A percentile compares a stretch with the other conserved stretches of the same genome.
These are phyloP conservation scores for Solioccasus polychromus DNA, from an alignment of 768 basidiomycete species.

Conservation along the genomic window DNA sequence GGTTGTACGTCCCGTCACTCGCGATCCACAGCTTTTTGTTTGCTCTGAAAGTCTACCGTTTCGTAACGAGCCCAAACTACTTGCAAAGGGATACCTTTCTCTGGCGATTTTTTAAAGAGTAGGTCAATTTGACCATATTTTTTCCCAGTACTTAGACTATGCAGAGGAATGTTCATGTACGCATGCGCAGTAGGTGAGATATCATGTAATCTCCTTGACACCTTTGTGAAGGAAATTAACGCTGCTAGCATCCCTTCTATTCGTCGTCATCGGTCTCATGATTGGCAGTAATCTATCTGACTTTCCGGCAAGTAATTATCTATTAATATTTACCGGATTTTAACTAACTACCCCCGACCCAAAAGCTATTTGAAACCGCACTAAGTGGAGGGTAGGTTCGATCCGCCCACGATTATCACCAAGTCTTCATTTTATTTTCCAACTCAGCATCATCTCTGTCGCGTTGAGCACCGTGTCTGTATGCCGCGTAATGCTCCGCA, in stretches of 20 bases:
- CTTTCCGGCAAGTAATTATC: slow-evolving; percentile 6
- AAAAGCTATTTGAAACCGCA: slow-evolving; percentile 11
- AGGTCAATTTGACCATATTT: background rate
- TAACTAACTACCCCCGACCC: background rate
- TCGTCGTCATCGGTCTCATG: slow-evolving; percentile 10
- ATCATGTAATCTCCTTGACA: background rate
- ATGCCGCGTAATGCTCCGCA: slow-evolving; percentile 39
- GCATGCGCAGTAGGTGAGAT: slow-evolving; percentile 16
- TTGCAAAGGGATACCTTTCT: slow-evolving; percentile 8
- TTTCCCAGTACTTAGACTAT: background rate
- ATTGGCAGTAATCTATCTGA: slow-evolving; percentile 1
- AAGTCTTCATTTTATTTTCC: background rate
- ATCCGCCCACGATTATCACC: background rate
- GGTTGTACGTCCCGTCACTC: slow-evolving; percentile 14
- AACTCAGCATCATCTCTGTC: slow-evolving; percentile 1
- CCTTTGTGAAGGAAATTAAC: background rate
- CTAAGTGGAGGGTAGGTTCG: slow-evolving; percentile 8
- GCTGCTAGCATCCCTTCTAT: slow-evolving; percentile 15
- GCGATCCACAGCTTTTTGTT: slow-evolving; percentile 15
- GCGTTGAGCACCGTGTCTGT: slow-evolving; percentile 26
- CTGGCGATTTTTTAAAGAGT: slow-evolving; percentile 20
- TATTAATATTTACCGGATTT: background rate
- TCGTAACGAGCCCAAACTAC: background rate
- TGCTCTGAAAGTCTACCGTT: slow-evolving; percentile 14
- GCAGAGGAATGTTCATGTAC: slow-evolving; percentile 24